Evolutionary conservation across 1,139 yeast species (phyloP), one percentile per base, ranked within the genome.

Genomic region (Wickerhamiella infanticola): DNA sequence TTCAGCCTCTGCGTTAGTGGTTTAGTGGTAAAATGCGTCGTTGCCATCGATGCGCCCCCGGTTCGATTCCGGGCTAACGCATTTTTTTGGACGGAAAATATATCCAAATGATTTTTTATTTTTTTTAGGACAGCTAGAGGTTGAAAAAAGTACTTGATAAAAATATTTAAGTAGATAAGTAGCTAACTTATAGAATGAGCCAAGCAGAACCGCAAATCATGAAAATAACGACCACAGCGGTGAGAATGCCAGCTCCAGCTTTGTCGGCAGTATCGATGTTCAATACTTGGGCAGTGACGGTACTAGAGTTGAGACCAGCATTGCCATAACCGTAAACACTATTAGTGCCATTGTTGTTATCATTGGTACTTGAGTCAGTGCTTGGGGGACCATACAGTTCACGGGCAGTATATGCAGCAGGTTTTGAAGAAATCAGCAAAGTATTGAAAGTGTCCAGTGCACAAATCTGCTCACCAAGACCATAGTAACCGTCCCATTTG

Each of bases 191-290:
- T 6, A 53, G n/a, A 1, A 83, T 64, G 61, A 85, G 70, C 96
- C 96, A 88, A 36, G 76, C 70, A 38, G 80, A 78, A 38, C 80
- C 66, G 4, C 76, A 83, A 37, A 82, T 64, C 43, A 84, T 65
- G 3, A 80, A 70, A 3, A 75, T 70, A 45, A 86, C 80, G 44
- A 85, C 69, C 35, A 85, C 61, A 6, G 81, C 84, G 2, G 96
- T 88, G 50, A 86, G 75, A 44, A 86, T 74, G 42, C 90, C 84
- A 0, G 96, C 96, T 47, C 95, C 96, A 1, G 93, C 95, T 51
- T 66, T 73, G 59, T 85, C 95, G 44, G 80, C 81, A 1, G 66
- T 58, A 40, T 69, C 69, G 43, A 84, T 68, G 18, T 62, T 57
- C 54, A 85, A 69, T 7, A 66, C 58, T 43, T 68, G 64, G 35